A percentile compares a stretch with the other conserved stretches of the same genome.
Conservation (phyloP, 768 basidiomycete genomes). For the Boletus sensibilis region DNA sequence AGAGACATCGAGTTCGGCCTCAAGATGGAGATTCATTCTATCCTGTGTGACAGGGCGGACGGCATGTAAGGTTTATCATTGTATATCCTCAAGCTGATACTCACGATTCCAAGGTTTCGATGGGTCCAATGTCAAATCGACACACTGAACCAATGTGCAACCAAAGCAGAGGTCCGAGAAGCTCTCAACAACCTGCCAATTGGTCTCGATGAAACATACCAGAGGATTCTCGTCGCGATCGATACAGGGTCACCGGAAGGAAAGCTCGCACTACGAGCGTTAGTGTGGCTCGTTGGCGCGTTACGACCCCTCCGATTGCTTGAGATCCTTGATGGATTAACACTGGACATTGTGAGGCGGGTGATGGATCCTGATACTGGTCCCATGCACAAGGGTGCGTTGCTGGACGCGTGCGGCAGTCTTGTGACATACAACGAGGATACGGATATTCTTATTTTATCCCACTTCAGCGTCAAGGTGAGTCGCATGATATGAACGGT, state of each 20-base stretch:
- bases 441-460: constrained; percentile 10
- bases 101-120: constrained; percentile 17
- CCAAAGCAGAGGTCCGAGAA: constrained; percentile 6
- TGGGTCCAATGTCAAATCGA: constrained; percentile 26
- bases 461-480: constrained; percentile 28
- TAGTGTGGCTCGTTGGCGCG: constrained; percentile 20
- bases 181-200: constrained; percentile 15
- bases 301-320: constrained; percentile 12
- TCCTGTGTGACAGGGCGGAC: constrained; percentile 11
- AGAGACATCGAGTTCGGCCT: constrained; percentile 3
- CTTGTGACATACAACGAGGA: constrained; percentile 16
- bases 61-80: constrained; percentile 12
- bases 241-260: neutral
- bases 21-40: constrained; percentile 9
- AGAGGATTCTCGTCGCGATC: constrained; percentile 18
- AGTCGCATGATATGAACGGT: neutral
- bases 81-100: neutral
- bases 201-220: constrained; percentile 23
- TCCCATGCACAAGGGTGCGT: constrained; percentile 1
- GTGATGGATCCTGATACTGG: constrained; percentile 4
- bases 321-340: constrained; percentile 15
- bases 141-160: constrained; percentile 9
- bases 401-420: constrained; percentile 16
- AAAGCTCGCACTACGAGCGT: constrained; percentile 5
- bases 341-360: constrained; percentile 6